Conservation (phyloP, 75 land plant species). For the Gnetum montanum region DNA sequence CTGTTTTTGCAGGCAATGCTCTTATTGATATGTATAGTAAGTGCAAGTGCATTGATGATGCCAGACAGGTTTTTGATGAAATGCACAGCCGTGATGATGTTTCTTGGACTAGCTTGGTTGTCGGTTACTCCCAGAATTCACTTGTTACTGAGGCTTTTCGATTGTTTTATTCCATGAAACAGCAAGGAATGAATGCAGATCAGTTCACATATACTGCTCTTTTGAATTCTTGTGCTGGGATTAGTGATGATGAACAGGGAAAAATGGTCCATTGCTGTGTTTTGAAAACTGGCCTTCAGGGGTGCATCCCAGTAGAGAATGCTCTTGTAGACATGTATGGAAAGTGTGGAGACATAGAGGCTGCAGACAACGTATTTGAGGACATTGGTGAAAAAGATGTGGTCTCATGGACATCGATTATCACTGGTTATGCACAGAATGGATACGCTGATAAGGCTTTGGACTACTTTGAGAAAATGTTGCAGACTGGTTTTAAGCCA, state of each 20-base stretch:
- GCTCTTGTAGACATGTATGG: constrained; percentile 53
- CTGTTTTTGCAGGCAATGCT: constrained; percentile 29
- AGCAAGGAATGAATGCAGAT: constrained; percentile 25
- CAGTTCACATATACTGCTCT: constrained; percentile 29
- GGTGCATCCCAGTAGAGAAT: constrained; percentile 29
- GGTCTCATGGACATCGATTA: constrained; percentile 51
- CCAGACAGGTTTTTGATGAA: constrained; percentile 21
- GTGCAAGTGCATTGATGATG: constrained; percentile 33
- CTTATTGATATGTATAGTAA: constrained; percentile 47
- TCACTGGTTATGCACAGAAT: constrained; percentile 48
- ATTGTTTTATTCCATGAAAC: constrained; percentile 29
- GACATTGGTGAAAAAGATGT: constrained; percentile 31
- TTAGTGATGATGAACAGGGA: constrained; percentile 33
- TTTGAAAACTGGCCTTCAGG: constrained; percentile 19
- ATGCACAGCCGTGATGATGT: constrained; percentile 23
- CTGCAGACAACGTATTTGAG: constrained; percentile 22
- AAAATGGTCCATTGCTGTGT: constrained; percentile 26
- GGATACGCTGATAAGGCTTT: constrained; percentile 33
- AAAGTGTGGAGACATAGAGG: constrained; percentile 37
- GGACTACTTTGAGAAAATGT: constrained; percentile 25
- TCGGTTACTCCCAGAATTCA: constrained; percentile 17
- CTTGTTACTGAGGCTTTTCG: constrained; percentile 12
- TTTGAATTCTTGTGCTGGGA: constrained; percentile 36
- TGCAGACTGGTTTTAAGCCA: constrained; percentile 17
- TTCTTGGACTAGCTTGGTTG: constrained; percentile 42